These are phyloP conservation scores for Hygrophoropsis aurantiaca DNA, from an alignment of 768 basidiomycete species.

Conservation along the genomic window DNA sequence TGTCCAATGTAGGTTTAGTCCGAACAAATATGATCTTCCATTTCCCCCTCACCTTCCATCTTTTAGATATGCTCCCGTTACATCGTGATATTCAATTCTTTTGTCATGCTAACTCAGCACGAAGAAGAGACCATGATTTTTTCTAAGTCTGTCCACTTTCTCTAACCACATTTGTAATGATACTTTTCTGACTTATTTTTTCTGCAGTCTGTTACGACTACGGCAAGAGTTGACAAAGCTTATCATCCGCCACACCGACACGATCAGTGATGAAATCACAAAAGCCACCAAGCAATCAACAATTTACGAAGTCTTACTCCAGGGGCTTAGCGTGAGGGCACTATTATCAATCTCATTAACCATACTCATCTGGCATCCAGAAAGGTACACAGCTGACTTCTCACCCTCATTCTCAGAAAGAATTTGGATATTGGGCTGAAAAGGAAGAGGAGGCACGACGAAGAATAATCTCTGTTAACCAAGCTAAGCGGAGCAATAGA, in stretches of 20 bases:
- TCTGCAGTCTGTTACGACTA: constrained; percentile 71
- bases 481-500: constrained; percentile 21
- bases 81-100: constrained; percentile 75
- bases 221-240: constrained; percentile 82
- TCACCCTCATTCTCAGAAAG: constrained; percentile 84
- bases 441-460: constrained; percentile 78
- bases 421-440: constrained; percentile 84
- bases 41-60: background rate
- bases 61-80: constrained; percentile 74
- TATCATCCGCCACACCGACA: constrained; percentile 69
- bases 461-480: constrained; percentile 46
- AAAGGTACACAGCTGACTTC: constrained; percentile 67
- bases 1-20: constrained; percentile 52
- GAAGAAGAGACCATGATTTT: constrained; percentile 97
- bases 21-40: background rate
- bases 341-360: background rate
- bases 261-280: constrained; percentile 57
- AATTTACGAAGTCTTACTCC: constrained; percentile 76
- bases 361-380: constrained; percentile 31
- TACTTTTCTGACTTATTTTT: background rate
- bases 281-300: constrained; percentile 69
- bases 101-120: constrained; percentile 77
- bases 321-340: constrained; percentile 68
- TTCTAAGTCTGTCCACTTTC: constrained; percentile 64
- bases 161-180: background rate